These are phyloP conservation scores for Exophiala alcalophila DNA, from an alignment of 2,329 filamentous ascomycete species.

Conservation along the genomic window DNA sequence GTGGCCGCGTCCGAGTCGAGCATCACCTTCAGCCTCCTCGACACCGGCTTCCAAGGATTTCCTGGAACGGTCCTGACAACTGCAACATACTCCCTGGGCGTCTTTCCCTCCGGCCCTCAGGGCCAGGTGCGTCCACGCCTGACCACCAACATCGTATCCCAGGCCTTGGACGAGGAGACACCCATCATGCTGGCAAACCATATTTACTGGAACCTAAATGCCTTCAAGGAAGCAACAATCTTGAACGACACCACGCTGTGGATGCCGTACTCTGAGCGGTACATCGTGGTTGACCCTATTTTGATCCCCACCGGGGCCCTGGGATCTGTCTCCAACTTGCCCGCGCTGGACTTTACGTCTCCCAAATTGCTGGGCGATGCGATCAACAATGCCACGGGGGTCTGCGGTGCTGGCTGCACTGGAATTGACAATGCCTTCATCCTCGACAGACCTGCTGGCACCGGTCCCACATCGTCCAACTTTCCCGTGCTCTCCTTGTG, in stretches of 20 bases:
- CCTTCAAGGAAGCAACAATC: constrained; percentile 44
- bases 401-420: constrained; percentile 78
- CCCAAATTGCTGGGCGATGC: constrained; percentile 77
- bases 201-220: constrained; percentile 53
- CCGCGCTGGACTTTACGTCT: constrained; percentile 60
- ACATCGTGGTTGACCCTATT: constrained; percentile 55
- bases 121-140: constrained; percentile 40
- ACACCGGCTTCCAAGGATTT: constrained; percentile 44
- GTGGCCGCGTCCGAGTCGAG: constrained; percentile 40
- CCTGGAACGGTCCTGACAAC: constrained; percentile 48
- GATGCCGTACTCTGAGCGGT: constrained; percentile 46
- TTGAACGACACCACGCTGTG: constrained; percentile 44
- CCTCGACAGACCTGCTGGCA: constrained; percentile 40
- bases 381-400: constrained; percentile 60
- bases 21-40: constrained; percentile 48
- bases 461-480: constrained; percentile 34
- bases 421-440: constrained; percentile 70
- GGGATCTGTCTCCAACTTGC: constrained; percentile 70
- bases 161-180: constrained; percentile 46
- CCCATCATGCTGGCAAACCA: constrained; percentile 53
- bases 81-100: constrained; percentile 45
- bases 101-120: constrained; percentile 38
- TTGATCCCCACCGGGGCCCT: constrained; percentile 75
- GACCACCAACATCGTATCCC: constrained; percentile 44
- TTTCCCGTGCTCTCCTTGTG: constrained; percentile 58